phyloP scores from a whole-genome alignment of 2,329 filamentous ascomycete species.

The Gaeumannomyces sp. region DNA sequence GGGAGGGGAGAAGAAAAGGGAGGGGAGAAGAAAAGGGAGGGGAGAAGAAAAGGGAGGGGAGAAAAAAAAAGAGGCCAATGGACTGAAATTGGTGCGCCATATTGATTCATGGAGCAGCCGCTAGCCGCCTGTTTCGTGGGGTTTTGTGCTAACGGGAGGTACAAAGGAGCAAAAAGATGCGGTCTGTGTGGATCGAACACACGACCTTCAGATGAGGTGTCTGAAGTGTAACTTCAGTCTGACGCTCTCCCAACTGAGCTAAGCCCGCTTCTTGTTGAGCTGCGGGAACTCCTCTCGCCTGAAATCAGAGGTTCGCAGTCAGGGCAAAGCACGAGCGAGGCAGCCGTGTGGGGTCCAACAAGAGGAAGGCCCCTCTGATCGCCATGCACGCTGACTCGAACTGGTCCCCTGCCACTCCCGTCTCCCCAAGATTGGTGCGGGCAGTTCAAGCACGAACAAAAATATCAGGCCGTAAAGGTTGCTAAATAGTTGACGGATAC shows the following conservation, averaged over 20 bases:
- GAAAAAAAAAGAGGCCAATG: conserved; percentile 14
- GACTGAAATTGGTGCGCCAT: background rate
- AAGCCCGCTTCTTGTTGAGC: conserved; percentile 2
- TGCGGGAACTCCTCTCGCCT: background rate
- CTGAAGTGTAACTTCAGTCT: conserved; percentile 10
- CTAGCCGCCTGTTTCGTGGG: too few species aligned
- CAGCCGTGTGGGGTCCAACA: background rate
- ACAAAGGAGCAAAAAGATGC: conserved; percentile 3
- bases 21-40: too few species aligned
- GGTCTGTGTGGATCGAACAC: conserved; percentile 11
- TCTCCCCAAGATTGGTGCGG: too few species aligned
- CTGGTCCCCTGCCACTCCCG: too few species aligned
- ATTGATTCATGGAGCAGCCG: too few species aligned
- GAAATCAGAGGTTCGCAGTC: background rate
- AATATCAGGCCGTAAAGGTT: too few species aligned
- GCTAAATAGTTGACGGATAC: too few species aligned
- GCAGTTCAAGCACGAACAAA: too few species aligned
- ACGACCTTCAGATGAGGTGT: conserved; percentile 9
- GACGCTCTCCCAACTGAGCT: conserved; percentile 11
- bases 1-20: too few species aligned
- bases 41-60: too few species aligned
- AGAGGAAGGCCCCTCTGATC: background rate
- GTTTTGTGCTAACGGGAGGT: too few species aligned
- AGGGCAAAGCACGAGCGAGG: too few species aligned
- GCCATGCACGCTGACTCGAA: background rate